These are phyloP conservation scores for Talaromyces sp. DNA, from an alignment of 2,329 filamentous ascomycete genomes.

Conservation along the genomic window DNA sequence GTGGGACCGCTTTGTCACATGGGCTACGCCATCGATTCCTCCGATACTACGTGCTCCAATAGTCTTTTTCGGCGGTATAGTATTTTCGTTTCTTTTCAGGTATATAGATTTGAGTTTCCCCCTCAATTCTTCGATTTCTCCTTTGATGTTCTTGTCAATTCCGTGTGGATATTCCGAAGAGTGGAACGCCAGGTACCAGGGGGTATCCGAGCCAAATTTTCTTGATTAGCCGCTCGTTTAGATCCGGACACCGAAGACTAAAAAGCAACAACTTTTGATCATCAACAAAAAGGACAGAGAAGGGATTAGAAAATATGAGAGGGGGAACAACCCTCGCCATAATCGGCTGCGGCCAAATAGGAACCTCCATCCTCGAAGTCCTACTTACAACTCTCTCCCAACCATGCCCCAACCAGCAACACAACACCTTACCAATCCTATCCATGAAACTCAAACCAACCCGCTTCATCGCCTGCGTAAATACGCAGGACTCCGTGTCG, in stretches of 20 bases:
- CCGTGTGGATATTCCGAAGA: no score
- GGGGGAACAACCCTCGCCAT: constrained; percentile 17
- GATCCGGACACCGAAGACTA: neutral
- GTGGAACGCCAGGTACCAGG: neutral
- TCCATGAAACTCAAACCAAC: constrained; percentile 18
- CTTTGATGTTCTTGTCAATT: neutral
- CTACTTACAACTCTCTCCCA: constrained; percentile 13
- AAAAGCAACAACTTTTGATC: neutral
- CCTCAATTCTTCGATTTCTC: neutral
- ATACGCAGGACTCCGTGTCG: constrained; percentile 17
- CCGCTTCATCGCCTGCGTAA: constrained; percentile 20
- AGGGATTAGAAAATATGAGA: constrained; percentile 10
- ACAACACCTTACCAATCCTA: constrained; percentile 14
- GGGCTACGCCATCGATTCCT: constrained; percentile 3
- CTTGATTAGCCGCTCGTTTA: neutral
- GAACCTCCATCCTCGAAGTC: constrained; percentile 17
- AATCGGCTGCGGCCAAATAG: constrained; percentile 19
- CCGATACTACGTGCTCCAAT: neutral
- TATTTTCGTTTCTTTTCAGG: neutral
- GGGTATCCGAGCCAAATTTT: neutral
- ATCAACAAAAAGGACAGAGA: neutral
- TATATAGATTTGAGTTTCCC: neutral
- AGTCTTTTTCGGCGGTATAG: neutral
- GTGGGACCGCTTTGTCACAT: constrained; percentile 7
- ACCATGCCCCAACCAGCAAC: constrained; percentile 16